phyloP scores from a whole-genome alignment of 345 rosid species.

The Microcos paniculata region DNA sequence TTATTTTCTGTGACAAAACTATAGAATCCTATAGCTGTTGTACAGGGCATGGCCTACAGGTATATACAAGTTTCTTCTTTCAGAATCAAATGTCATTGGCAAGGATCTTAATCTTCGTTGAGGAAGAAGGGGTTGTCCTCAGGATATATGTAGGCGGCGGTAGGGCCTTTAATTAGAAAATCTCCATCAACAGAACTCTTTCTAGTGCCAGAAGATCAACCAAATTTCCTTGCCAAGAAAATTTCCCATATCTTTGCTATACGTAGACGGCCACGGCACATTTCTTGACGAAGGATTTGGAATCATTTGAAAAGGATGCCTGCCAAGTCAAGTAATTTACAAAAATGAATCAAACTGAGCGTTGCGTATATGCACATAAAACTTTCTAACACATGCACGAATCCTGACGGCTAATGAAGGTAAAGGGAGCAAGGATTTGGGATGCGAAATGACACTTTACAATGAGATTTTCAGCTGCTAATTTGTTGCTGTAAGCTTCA shows the following conservation, averaged over 20 bases:
- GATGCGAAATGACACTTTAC: constrained; percentile 25
- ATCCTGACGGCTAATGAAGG: not conserved
- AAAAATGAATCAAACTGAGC: not conserved
- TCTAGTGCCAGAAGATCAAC: not conserved
- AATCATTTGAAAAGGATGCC: constrained; percentile 11
- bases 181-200: not conserved
- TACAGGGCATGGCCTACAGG: no score
- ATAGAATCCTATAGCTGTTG: not conserved
- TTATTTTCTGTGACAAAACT: no score
- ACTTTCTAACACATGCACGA: not conserved
- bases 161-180: not conserved
- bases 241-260: not conserved
- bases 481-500: constrained; percentile 7
- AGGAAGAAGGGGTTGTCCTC: not conserved
- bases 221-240: not conserved
- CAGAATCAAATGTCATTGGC: not conserved
- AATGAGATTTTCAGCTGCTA: constrained; percentile 12
- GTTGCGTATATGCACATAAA: not conserved
- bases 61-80: not conserved
- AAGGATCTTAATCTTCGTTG: not conserved
- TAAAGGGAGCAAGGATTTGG: not conserved
- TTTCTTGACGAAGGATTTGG: constrained; percentile 10
- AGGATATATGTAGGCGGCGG: not conserved
- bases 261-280: constrained; percentile 30
- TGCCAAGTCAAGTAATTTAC: not conserved